Percentiles rank a stretch among this genome's conserved stretches.
phyloP scores from a whole-genome alignment of 2,329 filamentous ascomycete species.

The Alternaria sp. region DNA sequence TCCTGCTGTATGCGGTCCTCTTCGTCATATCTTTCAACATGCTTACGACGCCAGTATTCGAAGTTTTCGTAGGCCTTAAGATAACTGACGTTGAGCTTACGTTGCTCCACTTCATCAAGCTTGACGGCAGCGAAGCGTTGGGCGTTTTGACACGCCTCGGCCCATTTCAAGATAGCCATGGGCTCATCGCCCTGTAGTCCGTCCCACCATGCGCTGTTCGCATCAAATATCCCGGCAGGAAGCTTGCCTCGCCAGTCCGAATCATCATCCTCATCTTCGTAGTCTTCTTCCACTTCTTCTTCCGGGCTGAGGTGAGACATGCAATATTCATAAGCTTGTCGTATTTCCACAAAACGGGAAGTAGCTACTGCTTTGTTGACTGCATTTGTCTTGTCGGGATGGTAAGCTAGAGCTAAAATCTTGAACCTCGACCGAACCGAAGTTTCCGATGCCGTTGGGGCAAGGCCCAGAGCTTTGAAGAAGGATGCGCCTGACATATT shows the following conservation, averaged over 20 bases:
- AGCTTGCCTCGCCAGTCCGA: neutral
- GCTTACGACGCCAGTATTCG: slow-evolving; percentile 3
- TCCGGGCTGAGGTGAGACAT: neutral
- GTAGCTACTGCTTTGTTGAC: neutral
- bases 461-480: neutral
- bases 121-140: neutral
- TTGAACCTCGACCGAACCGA: slow-evolving; percentile 2
- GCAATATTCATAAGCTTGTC: slow-evolving; percentile 5
- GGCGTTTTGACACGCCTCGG: neutral
- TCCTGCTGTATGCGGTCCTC: neutral
- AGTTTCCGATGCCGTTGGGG: neutral
- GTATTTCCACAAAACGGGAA: slow-evolving; percentile 1
- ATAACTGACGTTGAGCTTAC: neutral
- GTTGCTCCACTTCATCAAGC: neutral
- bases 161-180: neutral
- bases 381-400: slow-evolving; percentile 4
- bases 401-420: neutral
- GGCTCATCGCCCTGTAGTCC: slow-evolving; percentile 1
- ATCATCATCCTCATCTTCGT: neutral
- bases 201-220: slow-evolving; percentile 1
- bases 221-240: neutral
- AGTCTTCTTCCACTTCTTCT: neutral
- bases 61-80: neutral
- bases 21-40: neutral
- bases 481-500: neutral